These are phyloP conservation scores for Diospyros lotus DNA, from an alignment of 148 eudicot species.

Conservation along the genomic window DNA sequence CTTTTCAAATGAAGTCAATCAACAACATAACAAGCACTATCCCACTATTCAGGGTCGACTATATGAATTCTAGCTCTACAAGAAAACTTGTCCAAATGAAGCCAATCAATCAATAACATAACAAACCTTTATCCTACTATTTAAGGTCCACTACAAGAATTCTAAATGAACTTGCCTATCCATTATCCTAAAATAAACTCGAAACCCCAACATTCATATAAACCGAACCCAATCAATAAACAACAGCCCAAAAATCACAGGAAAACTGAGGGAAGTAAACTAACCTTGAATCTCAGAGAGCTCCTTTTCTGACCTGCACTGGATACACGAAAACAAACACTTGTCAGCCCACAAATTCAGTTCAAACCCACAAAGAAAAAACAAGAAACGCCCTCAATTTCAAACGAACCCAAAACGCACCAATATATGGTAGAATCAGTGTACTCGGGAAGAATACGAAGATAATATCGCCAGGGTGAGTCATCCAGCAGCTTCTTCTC, in stretches of 20 bases:
- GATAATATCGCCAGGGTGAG: slow-evolving; percentile 60
- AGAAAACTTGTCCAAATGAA: too few relatives aligned
- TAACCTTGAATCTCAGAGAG: slow-evolving; percentile 85
- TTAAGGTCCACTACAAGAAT: too few relatives aligned
- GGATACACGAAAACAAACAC: slow-evolving; percentile 42
- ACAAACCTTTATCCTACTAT: too few relatives aligned
- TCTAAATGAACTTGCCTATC: not conserved
- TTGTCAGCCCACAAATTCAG: slow-evolving; percentile 16
- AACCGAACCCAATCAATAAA: not conserved
- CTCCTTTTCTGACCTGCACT: slow-evolving; percentile 99
- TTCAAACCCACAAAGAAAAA: not conserved
- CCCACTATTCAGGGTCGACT: too few relatives aligned
- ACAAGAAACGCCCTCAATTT: not conserved
- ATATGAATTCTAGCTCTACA: too few relatives aligned
- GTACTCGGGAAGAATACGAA: slow-evolving; percentile 62
- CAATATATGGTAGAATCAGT: slow-evolving; percentile 90
- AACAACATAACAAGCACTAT: too few relatives aligned
- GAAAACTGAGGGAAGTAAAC: slow-evolving; percentile 9
- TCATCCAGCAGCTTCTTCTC: slow-evolving; percentile 48
- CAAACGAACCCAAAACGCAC: slow-evolving; percentile 44
- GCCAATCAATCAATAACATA: too few relatives aligned
- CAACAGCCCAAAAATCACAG: not conserved
- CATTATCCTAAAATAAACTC: not conserved
- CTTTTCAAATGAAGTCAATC: too few relatives aligned
- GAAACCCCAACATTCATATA: not conserved